phyloP scores from a whole-genome alignment of 163 green algal genomes.

The Scenedesmus sp. region DNA sequence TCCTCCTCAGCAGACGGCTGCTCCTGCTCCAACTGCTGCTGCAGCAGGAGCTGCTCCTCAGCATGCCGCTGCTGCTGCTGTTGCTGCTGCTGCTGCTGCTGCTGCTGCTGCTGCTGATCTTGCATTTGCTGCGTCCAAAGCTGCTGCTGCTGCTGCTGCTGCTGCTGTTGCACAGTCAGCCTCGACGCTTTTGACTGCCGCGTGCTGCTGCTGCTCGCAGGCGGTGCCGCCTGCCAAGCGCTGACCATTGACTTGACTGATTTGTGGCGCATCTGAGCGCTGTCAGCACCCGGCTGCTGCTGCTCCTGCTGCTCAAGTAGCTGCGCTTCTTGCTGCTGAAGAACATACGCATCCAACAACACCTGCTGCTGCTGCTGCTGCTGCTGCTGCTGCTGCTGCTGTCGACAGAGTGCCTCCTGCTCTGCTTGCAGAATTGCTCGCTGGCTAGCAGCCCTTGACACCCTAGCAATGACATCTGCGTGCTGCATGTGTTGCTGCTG shows the following conservation, averaged over 20 bases:
- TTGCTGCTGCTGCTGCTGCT: not conserved
- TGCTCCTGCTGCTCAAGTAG: not conserved
- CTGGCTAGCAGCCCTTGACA: not conserved
- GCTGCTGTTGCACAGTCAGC: not conserved
- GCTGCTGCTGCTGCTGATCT: not conserved
- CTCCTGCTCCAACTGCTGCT: not conserved
- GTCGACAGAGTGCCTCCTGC: not conserved
- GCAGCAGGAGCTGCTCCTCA: not conserved
- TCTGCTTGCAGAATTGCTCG: not conserved
- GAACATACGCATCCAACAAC: not conserved
- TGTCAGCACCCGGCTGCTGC: not conserved
- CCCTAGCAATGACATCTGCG: not conserved
- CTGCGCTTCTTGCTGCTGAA: not conserved
- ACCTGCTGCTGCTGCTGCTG: constrained; percentile 18
- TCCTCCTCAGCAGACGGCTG: not conserved
- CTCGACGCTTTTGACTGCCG: not conserved
- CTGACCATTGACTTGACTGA: not conserved
- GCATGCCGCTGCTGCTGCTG: not conserved
- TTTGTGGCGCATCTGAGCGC: not conserved
- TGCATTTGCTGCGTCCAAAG: no score
- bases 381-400: constrained; percentile 1
- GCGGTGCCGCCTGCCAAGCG: not conserved
- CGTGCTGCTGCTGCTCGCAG: not conserved
- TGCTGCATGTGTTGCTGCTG: no score
- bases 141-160: not conserved